These are phyloP conservation scores for Hebeloma cylindrosporum DNA, from an alignment of 768 basidiomycete genomes.

Conservation along the genomic window DNA sequence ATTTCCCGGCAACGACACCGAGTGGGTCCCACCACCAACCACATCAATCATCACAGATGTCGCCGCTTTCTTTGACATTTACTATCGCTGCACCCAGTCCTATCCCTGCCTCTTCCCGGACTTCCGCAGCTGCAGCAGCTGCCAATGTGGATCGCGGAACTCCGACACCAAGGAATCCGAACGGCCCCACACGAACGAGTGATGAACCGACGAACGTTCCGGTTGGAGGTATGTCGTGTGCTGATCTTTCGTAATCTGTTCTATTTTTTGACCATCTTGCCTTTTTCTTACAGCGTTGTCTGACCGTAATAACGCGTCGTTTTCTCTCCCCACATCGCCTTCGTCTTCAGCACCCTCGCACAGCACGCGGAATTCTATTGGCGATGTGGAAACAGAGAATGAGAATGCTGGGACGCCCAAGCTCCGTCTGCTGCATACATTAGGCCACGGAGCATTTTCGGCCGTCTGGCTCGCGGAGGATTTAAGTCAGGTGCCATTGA, in stretches of 20 bases:
- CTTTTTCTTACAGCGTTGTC: not conserved
- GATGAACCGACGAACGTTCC: not conserved
- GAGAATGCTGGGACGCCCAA: too few relatives aligned
- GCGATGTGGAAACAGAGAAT: too few relatives aligned
- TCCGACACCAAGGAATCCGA: conserved; percentile 16
- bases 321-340: not conserved
- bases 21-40: conserved; percentile 8
- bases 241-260: not conserved
- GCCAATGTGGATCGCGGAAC: conserved; percentile 17
- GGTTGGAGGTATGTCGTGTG: not conserved
- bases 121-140: not conserved
- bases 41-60: too few relatives aligned
- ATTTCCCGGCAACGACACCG: conserved; percentile 6
- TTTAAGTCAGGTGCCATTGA: conserved; percentile 45
- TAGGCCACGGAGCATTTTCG: conserved; percentile 76
- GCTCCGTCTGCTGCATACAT: conserved; percentile 48
- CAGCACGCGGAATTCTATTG: too few relatives aligned
- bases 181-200: conserved; percentile 5
- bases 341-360: not conserved
- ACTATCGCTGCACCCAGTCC: conserved; percentile 10
- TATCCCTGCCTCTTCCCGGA: not conserved
- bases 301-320: not conserved
- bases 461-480: conserved; percentile 73
- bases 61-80: conserved; percentile 17
- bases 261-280: not conserved